Base-by-base conservation (phyloP, 2,329 filamentous ascomycete genomes). In the Diaporthe caulivora region DNA sequence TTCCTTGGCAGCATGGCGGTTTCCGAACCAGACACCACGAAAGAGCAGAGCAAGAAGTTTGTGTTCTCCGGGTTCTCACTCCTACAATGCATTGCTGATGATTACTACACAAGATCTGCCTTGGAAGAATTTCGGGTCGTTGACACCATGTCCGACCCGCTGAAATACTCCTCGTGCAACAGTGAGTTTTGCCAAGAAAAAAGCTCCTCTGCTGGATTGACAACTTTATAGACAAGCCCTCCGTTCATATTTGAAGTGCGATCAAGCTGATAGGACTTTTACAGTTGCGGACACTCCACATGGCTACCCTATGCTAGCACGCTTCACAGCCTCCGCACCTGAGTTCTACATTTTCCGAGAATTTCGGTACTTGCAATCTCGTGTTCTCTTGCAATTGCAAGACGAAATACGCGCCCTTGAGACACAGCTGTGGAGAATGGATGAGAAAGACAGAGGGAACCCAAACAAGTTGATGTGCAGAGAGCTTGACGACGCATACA, bases 351-450 rank as follows among this genome's bases (percentile, higher is more conserved):
- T 70, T 8, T 70, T 70, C 26, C 37, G 67, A 11, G 49, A 70
- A 24, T 70, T 70, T 21, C 13, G 67, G 10, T 70, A 70, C 40
- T 18, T 70, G 37, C 67, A 70, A 21, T 70, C 51, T 37, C 53
- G 67, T 13, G 17, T 40, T 18, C 13, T 70, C 2, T 40, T 70
- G 1, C 67, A 70, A 9, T 7, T 47, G 18, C 67, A 70, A 10
- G 67, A 70, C 24, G 67, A 70, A 5, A 21, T 70, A 0, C 24
- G 67, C 2, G 13, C 53, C 10, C 51, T 70, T 1, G 67, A 70
- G 18, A 44, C 40, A 1, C 67, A 44, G 24, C 29, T 70, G 1
- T 58, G 53, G 51, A 2, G 53, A 10, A 70, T 70, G 67, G 67
- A 70, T 11, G 53, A 70, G 53, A 47, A 49, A 18, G 67, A 70